phyloP scores from a whole-genome alignment of 495 filamentous ascomycete species.

The Hypoxylon lienhwacheense region DNA sequence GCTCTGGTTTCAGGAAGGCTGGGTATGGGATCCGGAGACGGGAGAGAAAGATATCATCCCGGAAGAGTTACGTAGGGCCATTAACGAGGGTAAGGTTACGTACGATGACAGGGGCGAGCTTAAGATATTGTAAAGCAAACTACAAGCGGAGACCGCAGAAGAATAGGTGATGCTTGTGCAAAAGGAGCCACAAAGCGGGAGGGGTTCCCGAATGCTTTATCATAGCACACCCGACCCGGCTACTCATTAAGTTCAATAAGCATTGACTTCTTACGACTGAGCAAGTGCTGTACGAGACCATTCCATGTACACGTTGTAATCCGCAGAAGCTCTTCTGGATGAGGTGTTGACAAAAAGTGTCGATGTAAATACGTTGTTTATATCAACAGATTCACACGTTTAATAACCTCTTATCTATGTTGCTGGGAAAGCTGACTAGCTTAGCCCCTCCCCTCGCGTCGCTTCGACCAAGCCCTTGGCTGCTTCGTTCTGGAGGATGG shows the following conservation, averaged over 20 bases:
- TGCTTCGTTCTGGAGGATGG: constrained; percentile 8
- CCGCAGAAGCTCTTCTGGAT: no score
- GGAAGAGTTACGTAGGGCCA: constrained; percentile 59
- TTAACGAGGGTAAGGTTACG: constrained; percentile 60
- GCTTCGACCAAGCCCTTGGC: constrained; percentile 4
- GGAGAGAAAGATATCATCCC: constrained; percentile 62
- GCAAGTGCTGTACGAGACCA: no score
- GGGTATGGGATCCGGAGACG: constrained; percentile 74
- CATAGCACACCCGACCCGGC: not conserved
- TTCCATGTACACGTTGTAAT: no score
- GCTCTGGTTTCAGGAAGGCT: constrained; percentile 90
- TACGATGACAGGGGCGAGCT: constrained; percentile 61
- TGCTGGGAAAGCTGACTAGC: no score
- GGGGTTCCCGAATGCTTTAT: no score
- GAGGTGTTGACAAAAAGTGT: no score
- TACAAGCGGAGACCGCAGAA: no score
- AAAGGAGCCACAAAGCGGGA: no score
- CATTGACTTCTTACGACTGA: not conserved
- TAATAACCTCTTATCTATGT: not conserved
- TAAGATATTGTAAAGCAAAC: constrained; percentile 41
- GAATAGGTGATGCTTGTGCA: not conserved
- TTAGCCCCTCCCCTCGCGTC: no score
- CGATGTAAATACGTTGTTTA: no score
- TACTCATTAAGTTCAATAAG: not conserved
- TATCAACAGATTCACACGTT: no score